A percentile compares a stretch with the other conserved stretches of the same genome.
phyloP scores from a whole-genome alignment of 2,329 filamentous ascomycete species.

The Gaeumannomyces sp. region DNA sequence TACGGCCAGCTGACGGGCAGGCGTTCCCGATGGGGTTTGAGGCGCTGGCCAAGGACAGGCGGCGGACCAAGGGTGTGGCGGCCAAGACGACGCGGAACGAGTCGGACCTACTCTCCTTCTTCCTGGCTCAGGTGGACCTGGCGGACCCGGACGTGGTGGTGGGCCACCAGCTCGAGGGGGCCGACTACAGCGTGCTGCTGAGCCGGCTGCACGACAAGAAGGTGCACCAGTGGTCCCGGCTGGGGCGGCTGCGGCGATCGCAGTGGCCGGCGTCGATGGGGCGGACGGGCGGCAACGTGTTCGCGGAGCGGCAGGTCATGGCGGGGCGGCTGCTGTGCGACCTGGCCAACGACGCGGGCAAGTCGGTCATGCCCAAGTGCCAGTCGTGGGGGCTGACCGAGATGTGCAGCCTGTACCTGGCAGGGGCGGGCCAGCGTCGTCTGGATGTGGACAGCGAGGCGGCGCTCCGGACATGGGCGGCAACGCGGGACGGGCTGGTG shows the following conservation, averaged over 20 bases:
- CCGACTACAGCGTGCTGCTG: conserved; percentile 87
- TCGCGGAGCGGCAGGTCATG: conserved; percentile 84
- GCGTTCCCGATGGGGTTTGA: conserved; percentile 86
- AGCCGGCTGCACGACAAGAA: conserved; percentile 85
- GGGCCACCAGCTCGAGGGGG: conserved; percentile 93
- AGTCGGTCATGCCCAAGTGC: conserved; percentile 94
- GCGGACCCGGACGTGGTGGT: conserved; percentile 91
- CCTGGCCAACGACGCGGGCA: conserved; percentile 91
- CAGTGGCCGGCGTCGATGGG: conserved; percentile 85
- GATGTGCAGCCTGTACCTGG: conserved; percentile 89
- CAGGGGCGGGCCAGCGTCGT: conserved; percentile 53
- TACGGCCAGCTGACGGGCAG: conserved; percentile 65
- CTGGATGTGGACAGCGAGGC: conserved; percentile 84
- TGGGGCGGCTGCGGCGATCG: conserved; percentile 75
- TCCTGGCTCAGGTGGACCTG: conserved; percentile 80
- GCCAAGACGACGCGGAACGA: conserved; percentile 81
- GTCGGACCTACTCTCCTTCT: conserved; percentile 76
- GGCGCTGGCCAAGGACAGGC: conserved; percentile 61
- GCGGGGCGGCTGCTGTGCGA: conserved; percentile 88
- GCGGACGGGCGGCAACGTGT: conserved; percentile 82
- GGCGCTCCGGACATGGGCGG: conserved; percentile 80
- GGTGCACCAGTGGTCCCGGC: conserved; percentile 88
- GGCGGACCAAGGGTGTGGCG: conserved; percentile 51
- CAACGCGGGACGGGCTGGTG: conserved; percentile 76
- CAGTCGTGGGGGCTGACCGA: conserved; percentile 97